These are phyloP conservation scores for Boletus eberwhitei DNA, from an alignment of 768 basidiomycete genomes.

Conservation along the genomic window DNA sequence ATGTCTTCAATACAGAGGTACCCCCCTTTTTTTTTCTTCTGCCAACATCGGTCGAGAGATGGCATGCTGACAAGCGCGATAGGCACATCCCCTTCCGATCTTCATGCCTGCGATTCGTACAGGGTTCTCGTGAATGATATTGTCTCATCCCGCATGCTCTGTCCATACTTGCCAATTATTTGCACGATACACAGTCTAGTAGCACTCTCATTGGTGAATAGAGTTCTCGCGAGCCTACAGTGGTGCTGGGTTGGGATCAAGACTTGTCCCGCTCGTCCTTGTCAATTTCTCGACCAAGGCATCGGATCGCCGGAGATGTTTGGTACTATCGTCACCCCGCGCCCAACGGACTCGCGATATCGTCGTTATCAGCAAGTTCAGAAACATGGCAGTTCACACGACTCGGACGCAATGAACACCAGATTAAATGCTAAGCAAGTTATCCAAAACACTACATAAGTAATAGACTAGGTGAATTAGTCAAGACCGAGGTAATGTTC, in stretches of 20 bases:
- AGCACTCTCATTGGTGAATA: not conserved
- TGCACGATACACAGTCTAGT: not conserved
- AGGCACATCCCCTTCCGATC: constrained; percentile 73
- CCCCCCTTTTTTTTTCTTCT: constrained; percentile 7
- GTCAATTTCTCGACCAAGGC: not conserved
- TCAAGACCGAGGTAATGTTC: not conserved
- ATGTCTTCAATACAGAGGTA: constrained; percentile 93
- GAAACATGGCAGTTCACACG: not conserved
- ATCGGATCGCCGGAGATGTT: not conserved
- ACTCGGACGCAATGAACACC: not conserved
- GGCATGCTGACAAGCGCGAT: constrained; percentile 1
- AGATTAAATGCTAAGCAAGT: constrained; percentile 7
- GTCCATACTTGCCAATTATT: not conserved
- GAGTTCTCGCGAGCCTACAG: not conserved
- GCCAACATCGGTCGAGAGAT: not conserved
- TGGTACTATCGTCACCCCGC: not conserved
- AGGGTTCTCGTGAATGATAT: constrained; percentile 39
- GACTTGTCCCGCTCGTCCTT: not conserved
- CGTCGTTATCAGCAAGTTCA: not conserved
- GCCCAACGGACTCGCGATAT: not conserved
- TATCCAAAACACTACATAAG: constrained; percentile 12
- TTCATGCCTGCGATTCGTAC: constrained; percentile 53
- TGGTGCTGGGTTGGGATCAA: not conserved
- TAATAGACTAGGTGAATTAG: constrained; percentile 15
- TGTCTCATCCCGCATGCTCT: not conserved